Conservation (phyloP, 2,329 filamentous ascomycete genomes). For the Colletotrichum sp. region DNA sequence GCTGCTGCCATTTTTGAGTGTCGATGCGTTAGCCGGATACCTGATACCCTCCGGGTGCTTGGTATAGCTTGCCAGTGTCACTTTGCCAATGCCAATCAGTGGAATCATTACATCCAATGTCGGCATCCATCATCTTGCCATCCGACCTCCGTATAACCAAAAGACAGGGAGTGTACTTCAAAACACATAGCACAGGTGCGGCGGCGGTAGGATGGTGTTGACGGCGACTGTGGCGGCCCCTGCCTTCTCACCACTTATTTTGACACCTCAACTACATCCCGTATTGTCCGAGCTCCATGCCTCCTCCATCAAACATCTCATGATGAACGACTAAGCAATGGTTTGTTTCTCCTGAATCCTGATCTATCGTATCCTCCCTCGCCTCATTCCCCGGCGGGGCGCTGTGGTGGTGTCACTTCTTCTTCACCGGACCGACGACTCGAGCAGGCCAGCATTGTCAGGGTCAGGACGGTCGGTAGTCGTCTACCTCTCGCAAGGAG, state of each 20-base stretch:
- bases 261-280: slow-evolving; percentile 2
- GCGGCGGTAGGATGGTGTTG: background rate
- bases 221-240: background rate
- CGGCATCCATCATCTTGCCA: background rate
- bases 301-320: background rate
- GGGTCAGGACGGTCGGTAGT: background rate
- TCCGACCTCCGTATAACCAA: background rate
- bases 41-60: background rate
- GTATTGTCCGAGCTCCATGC: background rate
- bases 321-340: background rate
- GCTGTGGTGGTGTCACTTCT: background rate
- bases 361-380: background rate
- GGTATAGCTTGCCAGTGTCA: background rate
- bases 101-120: too few relatives aligned
- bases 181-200: too few relatives aligned
- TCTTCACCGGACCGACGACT: slow-evolving; percentile 2
- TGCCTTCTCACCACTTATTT: slow-evolving; percentile 1
- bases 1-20: background rate
- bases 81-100: too few relatives aligned
- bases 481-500: too few relatives aligned
- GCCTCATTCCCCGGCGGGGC: background rate
- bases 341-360: background rate
- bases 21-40: slow-evolving; percentile 9
- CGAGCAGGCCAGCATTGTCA: background rate
- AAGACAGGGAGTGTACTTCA: too few relatives aligned